phyloP scores from a whole-genome alignment of 371 early-diverging fungal species.

The Neoconidiobolus thromboides region DNA sequence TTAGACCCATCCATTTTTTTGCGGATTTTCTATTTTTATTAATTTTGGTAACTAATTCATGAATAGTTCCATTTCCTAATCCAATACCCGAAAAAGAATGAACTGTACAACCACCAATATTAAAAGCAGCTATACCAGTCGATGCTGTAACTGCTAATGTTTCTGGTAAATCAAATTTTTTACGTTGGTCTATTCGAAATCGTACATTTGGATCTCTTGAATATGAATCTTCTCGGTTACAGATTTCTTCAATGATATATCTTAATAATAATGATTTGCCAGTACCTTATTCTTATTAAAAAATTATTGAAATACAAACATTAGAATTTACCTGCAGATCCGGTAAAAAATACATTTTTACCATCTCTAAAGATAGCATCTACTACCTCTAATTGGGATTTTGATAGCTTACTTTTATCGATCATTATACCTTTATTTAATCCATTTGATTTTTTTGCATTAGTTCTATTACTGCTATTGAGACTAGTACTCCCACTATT shows the following conservation, averaged over 20 bases:
- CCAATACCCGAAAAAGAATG: constrained; percentile 33
- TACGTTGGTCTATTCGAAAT: background rate
- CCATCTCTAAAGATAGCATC: constrained; percentile 7
- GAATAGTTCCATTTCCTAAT: constrained; percentile 8
- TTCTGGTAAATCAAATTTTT: background rate
- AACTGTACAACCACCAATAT: constrained; percentile 32
- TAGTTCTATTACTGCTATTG: background rate
- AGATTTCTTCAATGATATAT: background rate
- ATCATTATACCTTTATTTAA: background rate
- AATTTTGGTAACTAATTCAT: constrained; percentile 4
- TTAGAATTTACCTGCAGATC: constrained; percentile 14
- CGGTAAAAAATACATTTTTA: constrained; percentile 32
- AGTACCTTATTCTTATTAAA: background rate
- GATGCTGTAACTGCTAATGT: background rate
- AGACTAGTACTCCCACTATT: background rate
- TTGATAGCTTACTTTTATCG: background rate
- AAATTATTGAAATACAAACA: background rate
- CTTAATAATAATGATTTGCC: background rate
- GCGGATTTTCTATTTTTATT: background rate
- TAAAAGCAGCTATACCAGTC: constrained; percentile 16
- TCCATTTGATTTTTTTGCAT: background rate
- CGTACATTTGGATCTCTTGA: background rate
- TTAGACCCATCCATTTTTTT: constrained; percentile 14
- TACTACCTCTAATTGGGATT: background rate
- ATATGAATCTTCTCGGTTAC: background rate